phyloP scores from a whole-genome alignment of 2,329 filamentous ascomycete genomes.

The Biscogniauxia mediterranea region DNA sequence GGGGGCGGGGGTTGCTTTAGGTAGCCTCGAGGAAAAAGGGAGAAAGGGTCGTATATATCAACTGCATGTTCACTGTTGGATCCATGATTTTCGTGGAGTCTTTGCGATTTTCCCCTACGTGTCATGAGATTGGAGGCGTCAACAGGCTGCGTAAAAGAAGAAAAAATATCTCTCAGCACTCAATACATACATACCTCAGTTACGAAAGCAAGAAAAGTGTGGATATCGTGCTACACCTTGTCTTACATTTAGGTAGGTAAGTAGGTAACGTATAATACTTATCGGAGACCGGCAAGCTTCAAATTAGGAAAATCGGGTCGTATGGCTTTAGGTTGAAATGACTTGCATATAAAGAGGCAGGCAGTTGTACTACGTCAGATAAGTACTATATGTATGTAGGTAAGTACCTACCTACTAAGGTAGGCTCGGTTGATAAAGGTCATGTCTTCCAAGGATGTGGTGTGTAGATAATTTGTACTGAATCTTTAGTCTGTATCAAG shows the following conservation, averaged over 20 bases:
- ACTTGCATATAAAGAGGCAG: background rate
- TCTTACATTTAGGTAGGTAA: too few relatives aligned
- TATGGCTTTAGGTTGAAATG: background rate
- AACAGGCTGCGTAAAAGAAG: conserved; percentile 29
- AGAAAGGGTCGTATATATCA: conserved; percentile 24
- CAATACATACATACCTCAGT: conserved; percentile 19
- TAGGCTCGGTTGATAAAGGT: background rate
- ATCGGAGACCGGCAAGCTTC: too few relatives aligned
- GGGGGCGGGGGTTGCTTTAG: conserved; percentile 1
- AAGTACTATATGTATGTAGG: too few relatives aligned
- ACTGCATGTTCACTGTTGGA: conserved; percentile 17
- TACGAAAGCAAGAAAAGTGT: conserved; percentile 2
- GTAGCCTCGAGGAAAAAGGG: conserved; percentile 2
- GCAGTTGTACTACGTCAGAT: background rate
- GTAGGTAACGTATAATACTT: too few relatives aligned
- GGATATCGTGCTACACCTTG: too few relatives aligned
- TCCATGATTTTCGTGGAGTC: conserved; percentile 16
- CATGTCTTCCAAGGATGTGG: background rate
- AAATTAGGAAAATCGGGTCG: too few relatives aligned
- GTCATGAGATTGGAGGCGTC: conserved; percentile 23
- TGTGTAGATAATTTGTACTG: background rate
- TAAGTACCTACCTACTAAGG: background rate
- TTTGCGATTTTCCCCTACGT: conserved; percentile 15
- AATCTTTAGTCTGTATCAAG: background rate
- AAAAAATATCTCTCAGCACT: conserved; percentile 10